phyloP scores from a whole-genome alignment of 768 basidiomycete genomes.

The Phylloporus rhodoxanthus region DNA sequence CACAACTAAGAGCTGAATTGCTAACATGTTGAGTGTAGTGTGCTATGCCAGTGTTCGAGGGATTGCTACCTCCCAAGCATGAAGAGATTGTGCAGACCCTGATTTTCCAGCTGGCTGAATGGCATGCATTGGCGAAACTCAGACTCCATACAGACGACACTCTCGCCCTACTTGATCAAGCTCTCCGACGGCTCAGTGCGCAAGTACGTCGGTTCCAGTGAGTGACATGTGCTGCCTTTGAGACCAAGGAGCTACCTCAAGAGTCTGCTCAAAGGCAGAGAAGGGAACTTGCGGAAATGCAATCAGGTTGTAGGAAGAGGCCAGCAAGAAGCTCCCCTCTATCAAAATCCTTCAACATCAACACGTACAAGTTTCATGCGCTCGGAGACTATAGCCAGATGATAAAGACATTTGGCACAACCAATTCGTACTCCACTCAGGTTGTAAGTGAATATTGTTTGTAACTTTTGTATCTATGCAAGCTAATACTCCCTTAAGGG shows the following conservation, averaged over 20 bases:
- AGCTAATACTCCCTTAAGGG: neutral
- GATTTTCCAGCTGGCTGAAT: constrained; percentile 14
- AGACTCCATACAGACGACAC: neutral
- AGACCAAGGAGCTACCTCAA: neutral
- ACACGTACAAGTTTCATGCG: constrained; percentile 28
- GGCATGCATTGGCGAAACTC: constrained; percentile 10
- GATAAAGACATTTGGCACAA: constrained; percentile 20
- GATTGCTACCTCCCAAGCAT: constrained; percentile 27
- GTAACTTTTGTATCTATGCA: neutral
- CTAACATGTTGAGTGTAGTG: constrained; percentile 20
- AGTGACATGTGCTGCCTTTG: neutral
- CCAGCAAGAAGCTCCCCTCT: neutral
- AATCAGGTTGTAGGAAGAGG: neutral
- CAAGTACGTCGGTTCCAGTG: neutral
- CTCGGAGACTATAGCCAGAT: constrained; percentile 17
- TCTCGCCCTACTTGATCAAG: neutral
- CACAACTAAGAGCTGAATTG: neutral
- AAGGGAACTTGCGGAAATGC: neutral
- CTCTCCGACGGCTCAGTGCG: neutral
- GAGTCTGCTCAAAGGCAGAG: neutral
- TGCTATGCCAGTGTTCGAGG: constrained; percentile 36
- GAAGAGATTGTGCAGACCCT: constrained; percentile 20
- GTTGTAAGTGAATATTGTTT: neutral
- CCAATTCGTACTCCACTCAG: constrained; percentile 15
- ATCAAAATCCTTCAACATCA: constrained; percentile 18